Percentiles rank a stretch among this genome's conserved stretches.
Conservation (phyloP, 495 filamentous ascomycete species). For the Penicillium cosmopolitanum region DNA sequence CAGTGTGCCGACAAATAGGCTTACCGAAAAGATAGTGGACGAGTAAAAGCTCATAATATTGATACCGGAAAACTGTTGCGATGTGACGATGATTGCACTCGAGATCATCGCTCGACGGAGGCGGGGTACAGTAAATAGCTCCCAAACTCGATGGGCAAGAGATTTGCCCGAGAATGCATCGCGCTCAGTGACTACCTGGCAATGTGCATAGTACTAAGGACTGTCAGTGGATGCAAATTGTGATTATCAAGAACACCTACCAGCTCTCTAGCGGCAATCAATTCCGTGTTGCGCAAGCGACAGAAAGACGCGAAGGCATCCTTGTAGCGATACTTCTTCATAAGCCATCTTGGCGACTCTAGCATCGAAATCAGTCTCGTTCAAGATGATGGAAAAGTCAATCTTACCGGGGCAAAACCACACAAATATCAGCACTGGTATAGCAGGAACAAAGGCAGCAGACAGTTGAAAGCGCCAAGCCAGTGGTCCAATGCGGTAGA, state of each 20-base stretch:
- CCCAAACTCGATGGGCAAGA: constrained; percentile 56
- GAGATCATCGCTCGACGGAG: constrained; percentile 68
- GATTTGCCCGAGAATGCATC: constrained; percentile 48
- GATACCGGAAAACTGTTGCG: constrained; percentile 81
- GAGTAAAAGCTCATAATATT: constrained; percentile 83
- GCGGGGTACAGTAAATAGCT: constrained; percentile 68
- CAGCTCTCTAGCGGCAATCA: constrained; percentile 67
- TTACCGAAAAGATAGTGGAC: constrained; percentile 63
- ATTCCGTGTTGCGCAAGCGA: constrained; percentile 58
- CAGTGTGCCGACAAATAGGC: background rate
- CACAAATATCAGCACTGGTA: constrained; percentile 64
- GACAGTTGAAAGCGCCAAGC: constrained; percentile 65
- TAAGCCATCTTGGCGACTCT: constrained; percentile 68
- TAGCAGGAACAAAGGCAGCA: constrained; percentile 66
- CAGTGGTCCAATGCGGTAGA: constrained; percentile 26
- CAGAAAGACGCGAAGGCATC: constrained; percentile 60
- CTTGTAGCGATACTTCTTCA: constrained; percentile 59
- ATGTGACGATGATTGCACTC: constrained; percentile 66
- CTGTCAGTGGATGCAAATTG: constrained; percentile 4
- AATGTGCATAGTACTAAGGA: constrained; percentile 57
- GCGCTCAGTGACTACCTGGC: constrained; percentile 57
- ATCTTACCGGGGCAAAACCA: constrained; percentile 58
- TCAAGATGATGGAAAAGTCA: too few species aligned
- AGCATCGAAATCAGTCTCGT: background rate
- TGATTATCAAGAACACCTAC: constrained; percentile 4